Evolutionary conservation across 768 basidiomycete species (phyloP), one percentile per base, ranked within the genome.

Genomic region (Phanerodontia chrysosporium): DNA sequence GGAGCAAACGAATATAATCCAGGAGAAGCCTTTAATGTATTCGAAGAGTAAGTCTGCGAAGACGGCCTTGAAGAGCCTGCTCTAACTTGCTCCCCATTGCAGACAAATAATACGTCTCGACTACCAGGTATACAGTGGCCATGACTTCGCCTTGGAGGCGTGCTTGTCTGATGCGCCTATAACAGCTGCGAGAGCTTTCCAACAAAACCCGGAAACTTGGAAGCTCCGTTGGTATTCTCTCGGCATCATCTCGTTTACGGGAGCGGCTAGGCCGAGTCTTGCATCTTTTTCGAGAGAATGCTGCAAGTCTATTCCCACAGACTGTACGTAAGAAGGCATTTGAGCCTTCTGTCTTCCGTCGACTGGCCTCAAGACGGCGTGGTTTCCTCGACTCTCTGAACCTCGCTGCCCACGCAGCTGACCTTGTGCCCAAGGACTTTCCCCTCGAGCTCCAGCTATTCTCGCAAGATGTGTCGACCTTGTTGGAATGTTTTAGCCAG

Each of bases 171-270:
- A n/a, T n/a, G n/a, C n/a, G n/a, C n/a, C n/a, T n/a, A n/a, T n/a
- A 42, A 18, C 64, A 89, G 84, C 78, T 89, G 18, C 80, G 86
- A 52, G 85, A 85, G 66, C 87, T 89, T 66, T 82, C 84, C 49
- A 86, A 88, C 65, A 85, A 85, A 16, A 80, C 86, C n/a, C 82
- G 87, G 39, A 87, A 88, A 66, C 78, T 89, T 0, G 87, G 87
- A 25, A 86, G 85, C 53, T 88, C 86, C 7, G 85, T 87, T 24
- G 86, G 85, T 8, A 86, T 89, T 55, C 76, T 89, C 7, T 86
- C 87, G 16, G 87, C 86, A 16, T 80, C 85, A 0, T 87, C 80
- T 68, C 81, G 83, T 63, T 79, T 90, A 35, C 83, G 87, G 6
- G 82, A 83, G 62, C 79, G 85, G 5, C 74, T 89, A 21, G 80